These are phyloP conservation scores for Neurospora sp. DNA, from an alignment of 2,329 filamentous ascomycete genomes.

Conservation along the genomic window DNA sequence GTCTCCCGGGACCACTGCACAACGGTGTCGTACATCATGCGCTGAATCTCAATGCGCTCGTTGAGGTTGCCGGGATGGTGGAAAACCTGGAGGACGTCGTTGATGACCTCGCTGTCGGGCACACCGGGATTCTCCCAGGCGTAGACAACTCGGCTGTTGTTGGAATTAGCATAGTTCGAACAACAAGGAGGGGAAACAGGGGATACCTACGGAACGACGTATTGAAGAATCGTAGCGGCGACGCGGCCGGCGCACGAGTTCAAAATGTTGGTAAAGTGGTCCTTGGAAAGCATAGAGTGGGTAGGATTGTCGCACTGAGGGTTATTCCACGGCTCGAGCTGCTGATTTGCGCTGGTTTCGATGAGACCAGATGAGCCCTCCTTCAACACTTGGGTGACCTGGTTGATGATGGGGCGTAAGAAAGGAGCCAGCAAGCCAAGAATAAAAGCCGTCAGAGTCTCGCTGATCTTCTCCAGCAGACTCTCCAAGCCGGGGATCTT, in stretches of 20 bases:
- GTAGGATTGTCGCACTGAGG: constrained; percentile 67
- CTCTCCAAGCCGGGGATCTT: constrained; percentile 87
- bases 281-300: constrained; percentile 75
- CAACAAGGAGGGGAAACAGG: no score
- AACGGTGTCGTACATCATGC: constrained; percentile 67
- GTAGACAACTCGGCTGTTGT: constrained; percentile 43
- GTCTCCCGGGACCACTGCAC: no score
- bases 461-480: constrained; percentile 87
- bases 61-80: constrained; percentile 78
- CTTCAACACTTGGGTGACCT: constrained; percentile 77
- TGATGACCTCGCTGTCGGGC: constrained; percentile 70
- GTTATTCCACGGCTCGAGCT: constrained; percentile 74
- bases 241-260: constrained; percentile 70
- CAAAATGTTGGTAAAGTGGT: constrained; percentile 72
- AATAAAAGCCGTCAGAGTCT: constrained; percentile 86
- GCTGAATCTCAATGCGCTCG: constrained; percentile 67
- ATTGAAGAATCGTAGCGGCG: constrained; percentile 69
- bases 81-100: constrained; percentile 74
- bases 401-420: constrained; percentile 81
- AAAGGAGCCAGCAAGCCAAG: constrained; percentile 86
- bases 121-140: constrained; percentile 87
- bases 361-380: constrained; percentile 68
- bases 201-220: constrained; percentile 61
- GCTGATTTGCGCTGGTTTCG: constrained; percentile 58
- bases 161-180: no score